Evolutionary conservation across 176 grass and related monocot genomes (phyloP), one percentile per base, ranked within the genome.

Genomic region (Zea luxurians): DNA sequence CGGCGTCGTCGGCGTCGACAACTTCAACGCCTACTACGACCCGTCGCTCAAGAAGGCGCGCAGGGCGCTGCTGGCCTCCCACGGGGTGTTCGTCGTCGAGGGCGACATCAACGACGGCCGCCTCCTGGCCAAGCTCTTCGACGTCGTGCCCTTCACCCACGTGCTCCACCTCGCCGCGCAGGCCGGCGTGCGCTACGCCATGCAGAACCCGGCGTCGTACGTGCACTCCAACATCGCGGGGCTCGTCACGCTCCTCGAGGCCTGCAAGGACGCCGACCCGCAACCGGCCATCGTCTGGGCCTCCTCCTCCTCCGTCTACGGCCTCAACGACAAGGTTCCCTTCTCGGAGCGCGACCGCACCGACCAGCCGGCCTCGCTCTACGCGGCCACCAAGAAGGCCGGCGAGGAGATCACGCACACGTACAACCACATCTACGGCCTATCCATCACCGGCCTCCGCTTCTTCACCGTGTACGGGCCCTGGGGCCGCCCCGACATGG

Each of bases 401-500:
- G 93, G 93, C 54, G 93, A 97, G 88, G 93, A 91, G 78, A 97
- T 97, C 74, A 88, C 93, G 5, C 93, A 97, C 78, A 85, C 86
- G 20, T 97, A 97, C 86, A 97, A 97, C 84, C 91, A 97, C 79
- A 93, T 97, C 70, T 97, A 97, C 62, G 93, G 93, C 2, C 88
- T 97, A 17, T 97, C 93, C 63, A 38, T 97, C 72, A 97, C 93
- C 7, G 93, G 83, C 1, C 86, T 97, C 35, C 83, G 93, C 36
- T 97, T 97, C 88, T 97, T 97, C 80, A 97, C 93, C 8, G 93
- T 97, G 0, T 97, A 97, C 64, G 93, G 93, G 2, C 93, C 93
- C 0, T 97, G 93, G 93, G 93, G 93, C 0, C 83, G 93, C 18
- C 93, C 93, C 4, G 93, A 97, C 86, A 97, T 97, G 93, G 93